Evolutionary conservation across 2,329 filamentous ascomycete genomes (phyloP).

Genomic region (Epichloe typhina): DNA sequence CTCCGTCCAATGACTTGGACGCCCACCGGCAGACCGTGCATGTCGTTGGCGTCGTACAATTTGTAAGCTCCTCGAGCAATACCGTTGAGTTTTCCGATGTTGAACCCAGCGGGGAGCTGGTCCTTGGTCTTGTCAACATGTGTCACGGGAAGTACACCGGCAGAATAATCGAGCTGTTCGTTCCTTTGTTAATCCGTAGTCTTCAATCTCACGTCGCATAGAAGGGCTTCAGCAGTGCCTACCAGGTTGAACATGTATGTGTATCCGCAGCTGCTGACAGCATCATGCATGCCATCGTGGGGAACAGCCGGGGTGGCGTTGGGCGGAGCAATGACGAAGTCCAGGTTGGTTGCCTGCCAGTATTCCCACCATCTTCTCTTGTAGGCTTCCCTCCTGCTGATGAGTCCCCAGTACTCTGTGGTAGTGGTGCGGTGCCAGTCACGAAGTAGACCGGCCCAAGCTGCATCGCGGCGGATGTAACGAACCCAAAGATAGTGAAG

Average conservation of each 20-base stretch:
- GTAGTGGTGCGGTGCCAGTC: conserved; percentile 63
- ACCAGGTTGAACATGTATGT: conserved; percentile 88
- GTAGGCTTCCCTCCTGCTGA: conserved; percentile 68
- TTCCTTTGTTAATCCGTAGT: neutral
- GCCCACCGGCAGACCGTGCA: conserved; percentile 79
- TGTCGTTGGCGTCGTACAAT: conserved; percentile 66
- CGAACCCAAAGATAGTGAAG: conserved; percentile 85
- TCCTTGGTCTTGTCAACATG: conserved; percentile 63
- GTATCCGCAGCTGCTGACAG: conserved; percentile 78
- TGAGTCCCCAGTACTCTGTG: conserved; percentile 71
- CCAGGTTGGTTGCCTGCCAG: conserved; percentile 62
- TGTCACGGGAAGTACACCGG: conserved; percentile 72
- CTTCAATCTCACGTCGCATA: neutral
- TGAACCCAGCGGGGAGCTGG: conserved; percentile 48
- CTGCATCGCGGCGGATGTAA: conserved; percentile 59
- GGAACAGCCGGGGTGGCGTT: conserved; percentile 86
- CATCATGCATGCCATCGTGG: conserved; percentile 74
- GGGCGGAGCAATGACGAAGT: conserved; percentile 71
- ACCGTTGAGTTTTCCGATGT: conserved; percentile 55
- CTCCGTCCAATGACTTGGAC: conserved; percentile 72
- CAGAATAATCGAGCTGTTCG: conserved; percentile 65
- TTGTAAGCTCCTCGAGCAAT: conserved; percentile 75
- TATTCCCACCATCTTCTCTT: conserved; percentile 70
- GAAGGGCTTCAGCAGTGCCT: conserved; percentile 9
- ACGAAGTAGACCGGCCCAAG: conserved; percentile 67